Evolutionary conservation across 805 yeast genomes (phyloP).

Genomic region (Saccharomycopsis amapae): DNA sequence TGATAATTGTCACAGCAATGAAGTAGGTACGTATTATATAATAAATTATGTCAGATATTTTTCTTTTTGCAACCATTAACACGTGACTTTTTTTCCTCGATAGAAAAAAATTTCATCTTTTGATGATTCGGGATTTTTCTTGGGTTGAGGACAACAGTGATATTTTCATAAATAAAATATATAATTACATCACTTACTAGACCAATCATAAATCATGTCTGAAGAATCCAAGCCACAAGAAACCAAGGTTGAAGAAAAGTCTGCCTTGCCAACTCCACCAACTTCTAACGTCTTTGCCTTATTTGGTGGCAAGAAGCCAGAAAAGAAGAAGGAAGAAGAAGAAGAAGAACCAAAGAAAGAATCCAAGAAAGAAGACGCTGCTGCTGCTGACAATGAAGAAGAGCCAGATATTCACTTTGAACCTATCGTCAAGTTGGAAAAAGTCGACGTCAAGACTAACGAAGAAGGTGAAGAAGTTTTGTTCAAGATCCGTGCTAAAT

Average conservation of each 20-base stretch:
- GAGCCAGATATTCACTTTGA: constrained; percentile 78
- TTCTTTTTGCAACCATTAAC: no score
- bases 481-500: constrained; percentile 87
- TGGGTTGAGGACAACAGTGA: no score
- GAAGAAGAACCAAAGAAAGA: constrained; percentile 25
- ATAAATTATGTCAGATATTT: no score
- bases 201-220: constrained; percentile 7
- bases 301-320: constrained; percentile 88
- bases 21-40: no score
- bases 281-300: constrained; percentile 81
- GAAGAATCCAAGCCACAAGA: constrained; percentile 27
- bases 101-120: no score
- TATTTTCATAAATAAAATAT: no score
- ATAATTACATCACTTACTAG: not conserved
- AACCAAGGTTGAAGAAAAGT: constrained; percentile 18
- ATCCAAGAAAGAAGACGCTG: constrained; percentile 26
- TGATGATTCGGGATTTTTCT: no score
- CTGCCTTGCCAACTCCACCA: constrained; percentile 49
- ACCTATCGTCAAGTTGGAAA: constrained; percentile 90
- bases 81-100: no score
- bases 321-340: constrained; percentile 38
- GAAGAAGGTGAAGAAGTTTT: constrained; percentile 84
- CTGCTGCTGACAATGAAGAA: constrained; percentile 26
- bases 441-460: constrained; percentile 93
- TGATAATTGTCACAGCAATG: no score